phyloP scores from a whole-genome alignment of 2,329 filamentous ascomycete species.

The Cladosporium sp. region DNA sequence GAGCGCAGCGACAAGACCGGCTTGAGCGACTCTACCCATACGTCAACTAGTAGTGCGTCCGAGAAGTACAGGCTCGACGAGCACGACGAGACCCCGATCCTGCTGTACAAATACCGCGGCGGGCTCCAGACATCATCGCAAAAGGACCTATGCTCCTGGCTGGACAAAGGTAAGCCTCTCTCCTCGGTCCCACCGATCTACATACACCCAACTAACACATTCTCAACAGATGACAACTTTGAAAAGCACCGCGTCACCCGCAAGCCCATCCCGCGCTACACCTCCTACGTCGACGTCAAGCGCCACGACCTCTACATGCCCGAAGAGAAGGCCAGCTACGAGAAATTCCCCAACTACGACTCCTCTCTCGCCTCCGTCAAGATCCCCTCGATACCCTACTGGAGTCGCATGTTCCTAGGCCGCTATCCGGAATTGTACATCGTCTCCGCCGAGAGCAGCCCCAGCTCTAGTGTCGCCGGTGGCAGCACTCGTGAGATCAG shows the following conservation, averaged over 20 bases:
- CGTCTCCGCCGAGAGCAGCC: constrained; percentile 45
- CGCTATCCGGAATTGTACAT: constrained; percentile 52
- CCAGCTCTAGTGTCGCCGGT: constrained; percentile 33
- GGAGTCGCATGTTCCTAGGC: constrained; percentile 48
- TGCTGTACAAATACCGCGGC: constrained; percentile 49
- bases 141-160: constrained; percentile 43
- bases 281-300: constrained; percentile 48
- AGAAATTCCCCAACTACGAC: constrained; percentile 44
- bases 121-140: constrained; percentile 46
- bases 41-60: constrained; percentile 41
- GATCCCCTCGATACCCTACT: constrained; percentile 46
- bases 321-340: constrained; percentile 39
- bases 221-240: constrained; percentile 41
- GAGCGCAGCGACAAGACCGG: constrained; percentile 38
- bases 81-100: constrained; percentile 43
- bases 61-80: constrained; percentile 46
- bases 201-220: not conserved
- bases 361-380: constrained; percentile 50
- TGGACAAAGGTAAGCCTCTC: constrained; percentile 37
- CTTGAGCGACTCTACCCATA: constrained; percentile 46
- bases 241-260: constrained; percentile 42
- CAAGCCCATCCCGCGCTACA: constrained; percentile 48
- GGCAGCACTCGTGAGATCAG: constrained; percentile 32
- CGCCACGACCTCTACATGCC: constrained; percentile 48
- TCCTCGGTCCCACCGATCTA: constrained; percentile 10